Evolutionary conservation across 108 stramenopile species (phyloP).

Genomic region (Fragilariopsis cylindrus): DNA sequence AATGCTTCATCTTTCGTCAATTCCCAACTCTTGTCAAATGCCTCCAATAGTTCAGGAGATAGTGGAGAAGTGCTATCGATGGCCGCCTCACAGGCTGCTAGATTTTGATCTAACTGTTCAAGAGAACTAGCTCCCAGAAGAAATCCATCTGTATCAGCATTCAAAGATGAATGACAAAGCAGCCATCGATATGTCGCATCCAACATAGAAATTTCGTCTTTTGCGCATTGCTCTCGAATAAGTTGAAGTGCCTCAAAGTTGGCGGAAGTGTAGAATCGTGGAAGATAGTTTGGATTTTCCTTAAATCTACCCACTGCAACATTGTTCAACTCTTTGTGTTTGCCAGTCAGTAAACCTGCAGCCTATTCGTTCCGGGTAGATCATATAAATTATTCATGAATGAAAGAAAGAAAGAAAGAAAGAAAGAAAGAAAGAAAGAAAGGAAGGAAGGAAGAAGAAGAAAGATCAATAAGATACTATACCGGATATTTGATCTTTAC

Average conservation of each 20-base stretch:
- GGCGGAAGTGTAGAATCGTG: slow-evolving; percentile 75
- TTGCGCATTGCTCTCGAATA: slow-evolving; percentile 66
- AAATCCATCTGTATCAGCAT: slow-evolving; percentile 60
- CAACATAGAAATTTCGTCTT: slow-evolving; percentile 63
- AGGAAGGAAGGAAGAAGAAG: background rate
- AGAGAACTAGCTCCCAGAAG: slow-evolving; percentile 83
- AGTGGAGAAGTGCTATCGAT: slow-evolving; percentile 7
- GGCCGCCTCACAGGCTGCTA: slow-evolving; percentile 59
- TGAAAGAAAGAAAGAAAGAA: no score
- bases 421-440: no score
- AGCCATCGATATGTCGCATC: slow-evolving; percentile 91
- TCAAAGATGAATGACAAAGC: slow-evolving; percentile 78
- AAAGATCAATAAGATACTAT: background rate
- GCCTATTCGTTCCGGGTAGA: slow-evolving; percentile 32
- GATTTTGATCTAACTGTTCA: slow-evolving; percentile 75
- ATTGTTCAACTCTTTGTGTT: slow-evolving; percentile 42
- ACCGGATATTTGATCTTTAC: background rate
- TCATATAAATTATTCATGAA: no score
- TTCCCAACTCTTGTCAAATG: slow-evolving; percentile 80
- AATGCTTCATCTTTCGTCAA: slow-evolving; percentile 67
- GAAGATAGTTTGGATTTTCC: slow-evolving; percentile 83
- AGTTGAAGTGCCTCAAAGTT: slow-evolving; percentile 80
- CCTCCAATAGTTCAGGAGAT: slow-evolving; percentile 42
- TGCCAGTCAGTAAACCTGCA: slow-evolving; percentile 85
- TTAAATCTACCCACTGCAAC: slow-evolving; percentile 81